Evolutionary conservation across 2,329 filamentous ascomycete genomes (phyloP), one percentile per base, ranked within the genome.

Genomic region (Botrytis galanthina): DNA sequence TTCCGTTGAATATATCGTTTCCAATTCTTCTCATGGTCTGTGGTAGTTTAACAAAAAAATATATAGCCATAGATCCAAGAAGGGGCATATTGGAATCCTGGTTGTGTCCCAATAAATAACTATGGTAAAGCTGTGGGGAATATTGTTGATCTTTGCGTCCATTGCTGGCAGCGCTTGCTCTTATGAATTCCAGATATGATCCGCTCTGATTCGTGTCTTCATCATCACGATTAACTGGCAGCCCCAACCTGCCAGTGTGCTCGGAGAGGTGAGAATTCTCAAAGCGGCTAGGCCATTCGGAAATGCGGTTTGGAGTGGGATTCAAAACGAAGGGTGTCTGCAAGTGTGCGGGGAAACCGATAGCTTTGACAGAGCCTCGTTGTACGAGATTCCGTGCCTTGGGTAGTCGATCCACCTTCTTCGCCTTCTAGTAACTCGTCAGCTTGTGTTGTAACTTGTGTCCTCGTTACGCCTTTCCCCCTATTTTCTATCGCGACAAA

Each of bases 101-200:
- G 8, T 9, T 48, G 9, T 48, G 3, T 0, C 4, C 8, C 9
- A 20, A 48, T 2, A 48, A 1, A 48, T 9, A 0, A 22, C 9
- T 20, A 14, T n/a, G 2, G 48, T 54, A 54, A 16, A 16, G 0
- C 26, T 7, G 4, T 16, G 3, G 12, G 26, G 48, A n/a, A n/a
- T n/a, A 16, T 54, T 26, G 12, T 54, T 6, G 26, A 51, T 14
- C 5, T 16, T 16, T 7, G 48, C 12, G 26, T 54, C 26, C 48
- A 2, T n/a, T 54, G 5, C 6, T 7, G 2, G 7, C 5, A n/a
- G 12, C 5, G 5, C 2, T 16, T 16, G 0, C 12, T 54, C 48
- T 54, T 14, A n/a, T 12, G 12, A 3, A 16, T 3, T 16, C 2
- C 48, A 54, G n/a, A n/a, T 14, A 0, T 16, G 3, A 5, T 5